Percentiles rank a stretch among this genome's conserved stretches.
Conservation (phyloP, 1,139 yeast species). For the Scheffersomyces parashehatae region DNA sequence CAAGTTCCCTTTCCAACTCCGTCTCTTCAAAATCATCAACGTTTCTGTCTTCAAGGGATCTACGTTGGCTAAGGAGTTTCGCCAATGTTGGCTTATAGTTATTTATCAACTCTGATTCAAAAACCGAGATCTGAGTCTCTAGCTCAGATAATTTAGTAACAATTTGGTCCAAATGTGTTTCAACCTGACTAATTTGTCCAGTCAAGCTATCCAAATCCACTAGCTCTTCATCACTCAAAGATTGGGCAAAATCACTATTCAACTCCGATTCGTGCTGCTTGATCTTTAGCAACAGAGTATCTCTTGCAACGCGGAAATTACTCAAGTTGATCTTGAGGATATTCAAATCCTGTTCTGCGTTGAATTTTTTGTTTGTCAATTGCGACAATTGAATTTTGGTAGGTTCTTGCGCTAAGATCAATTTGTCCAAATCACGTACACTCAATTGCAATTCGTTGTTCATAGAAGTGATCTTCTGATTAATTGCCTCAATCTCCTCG, state of each 20-base stretch:
- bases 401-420: slow-evolving; percentile 45
- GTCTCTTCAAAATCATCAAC: slow-evolving; percentile 42
- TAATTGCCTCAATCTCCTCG: slow-evolving; percentile 23
- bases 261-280: slow-evolving; percentile 53
- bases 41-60: slow-evolving; percentile 24
- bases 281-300: slow-evolving; percentile 29
- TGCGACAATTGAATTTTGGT: slow-evolving; percentile 42
- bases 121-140: slow-evolving; percentile 51
- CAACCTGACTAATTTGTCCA: slow-evolving; percentile 38
- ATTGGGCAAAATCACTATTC: slow-evolving; percentile 52
- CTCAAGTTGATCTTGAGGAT: slow-evolving; percentile 24
- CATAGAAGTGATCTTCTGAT: slow-evolving; percentile 27
- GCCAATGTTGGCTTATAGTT: slow-evolving; percentile 37
- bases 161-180: slow-evolving; percentile 40
- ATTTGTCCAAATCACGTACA: slow-evolving; percentile 36
- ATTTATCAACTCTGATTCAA: slow-evolving; percentile 60
- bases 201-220: slow-evolving; percentile 40
- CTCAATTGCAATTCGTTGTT: slow-evolving; percentile 49
- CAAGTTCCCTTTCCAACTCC: slow-evolving; percentile 33
- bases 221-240: slow-evolving; percentile 44
- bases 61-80: slow-evolving; percentile 38
- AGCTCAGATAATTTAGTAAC: slow-evolving; percentile 47
- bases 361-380: slow-evolving; percentile 39
- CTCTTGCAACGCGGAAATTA: slow-evolving; percentile 23
- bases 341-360: slow-evolving; percentile 43